Conservation (phyloP, 164 flowering plant species). For the Vitis cinerea region DNA sequence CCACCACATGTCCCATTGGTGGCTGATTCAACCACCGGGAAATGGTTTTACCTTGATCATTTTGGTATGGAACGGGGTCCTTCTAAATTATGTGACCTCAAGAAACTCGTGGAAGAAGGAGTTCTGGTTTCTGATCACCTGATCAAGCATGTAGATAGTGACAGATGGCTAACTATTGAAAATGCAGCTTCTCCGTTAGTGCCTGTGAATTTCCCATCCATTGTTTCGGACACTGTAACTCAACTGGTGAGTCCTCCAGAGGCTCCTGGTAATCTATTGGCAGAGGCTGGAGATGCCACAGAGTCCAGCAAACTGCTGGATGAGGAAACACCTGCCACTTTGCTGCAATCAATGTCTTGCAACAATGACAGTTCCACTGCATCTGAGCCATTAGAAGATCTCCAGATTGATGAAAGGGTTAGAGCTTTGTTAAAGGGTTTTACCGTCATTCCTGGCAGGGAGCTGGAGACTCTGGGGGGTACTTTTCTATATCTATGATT, state of each 20-base stretch:
- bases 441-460: conserved; percentile 66
- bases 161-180: conserved; percentile 95
- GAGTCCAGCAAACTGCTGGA: conserved; percentile 23
- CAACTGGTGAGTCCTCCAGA: conserved; percentile 87
- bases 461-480: conserved; percentile 82
- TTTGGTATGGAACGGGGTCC: conserved; percentile 86
- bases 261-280: conserved; percentile 88
- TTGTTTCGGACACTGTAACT: conserved; percentile 73
- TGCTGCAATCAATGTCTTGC: conserved; percentile 9
- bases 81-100: conserved; percentile 72
- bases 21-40: conserved; percentile 52
- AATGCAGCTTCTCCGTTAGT: conserved; percentile 90
- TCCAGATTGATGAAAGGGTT: conserved; percentile 80
- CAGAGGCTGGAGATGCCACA: conserved; percentile 53
- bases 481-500: conserved; percentile 8
- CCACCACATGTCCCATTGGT: conserved; percentile 76
- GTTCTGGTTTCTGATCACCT: conserved; percentile 81
- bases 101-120: conserved; percentile 72
- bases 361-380: conserved; percentile 24
- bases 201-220: conserved; percentile 46
- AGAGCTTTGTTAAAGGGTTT: conserved; percentile 62
- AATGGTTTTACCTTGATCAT: conserved; percentile 93
- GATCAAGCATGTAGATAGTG: conserved; percentile 75
- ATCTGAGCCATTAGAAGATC: conserved; percentile 42
- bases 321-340: conserved; percentile 24